Conservation (phyloP, 257 asterid species). For the Haberlea rhodopensis region DNA sequence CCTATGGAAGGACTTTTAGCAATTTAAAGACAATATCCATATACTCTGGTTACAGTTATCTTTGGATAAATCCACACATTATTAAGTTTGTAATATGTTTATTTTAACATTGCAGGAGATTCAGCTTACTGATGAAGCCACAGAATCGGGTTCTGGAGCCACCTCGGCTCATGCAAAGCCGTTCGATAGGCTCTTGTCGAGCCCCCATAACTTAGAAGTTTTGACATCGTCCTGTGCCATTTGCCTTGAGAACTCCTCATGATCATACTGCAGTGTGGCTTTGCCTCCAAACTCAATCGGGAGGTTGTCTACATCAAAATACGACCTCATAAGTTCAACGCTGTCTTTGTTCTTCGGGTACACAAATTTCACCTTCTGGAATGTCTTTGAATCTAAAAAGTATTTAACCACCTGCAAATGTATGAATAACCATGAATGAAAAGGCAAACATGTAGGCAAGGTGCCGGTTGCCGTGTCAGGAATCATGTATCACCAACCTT, state of each 20-base stretch:
- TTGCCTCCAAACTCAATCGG: conserved; percentile 90
- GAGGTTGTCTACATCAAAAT: conserved; percentile 78
- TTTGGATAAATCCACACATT: too few relatives aligned
- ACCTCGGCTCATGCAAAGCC: conserved; percentile 50
- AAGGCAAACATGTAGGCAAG: too few relatives aligned
- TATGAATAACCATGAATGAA: too few relatives aligned
- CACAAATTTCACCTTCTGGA: conserved; percentile 93
- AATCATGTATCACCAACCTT: conserved; percentile 49
- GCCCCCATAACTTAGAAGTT: conserved; percentile 70
- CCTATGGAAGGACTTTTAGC: not conserved
- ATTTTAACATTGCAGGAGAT: not conserved
- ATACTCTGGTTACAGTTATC: not conserved
- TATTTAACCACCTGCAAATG: conserved; percentile 77
- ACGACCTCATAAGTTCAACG: conserved; percentile 75
- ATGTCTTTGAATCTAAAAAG: conserved; percentile 77
- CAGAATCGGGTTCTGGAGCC: conserved; percentile 49
- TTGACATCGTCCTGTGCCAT: conserved; percentile 81
- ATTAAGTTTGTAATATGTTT: too few relatives aligned
- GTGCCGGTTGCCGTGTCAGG: not conserved
- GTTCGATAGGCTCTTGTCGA: conserved; percentile 45
- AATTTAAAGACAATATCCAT: not conserved
- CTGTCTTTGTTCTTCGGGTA: conserved; percentile 92
- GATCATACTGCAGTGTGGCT: conserved; percentile 76
- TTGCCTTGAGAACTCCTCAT: conserved; percentile 77
- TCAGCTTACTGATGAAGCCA: conserved; percentile 44